Conservation (phyloP, 345 rosid genomes). For the Hevea brasiliensis region DNA sequence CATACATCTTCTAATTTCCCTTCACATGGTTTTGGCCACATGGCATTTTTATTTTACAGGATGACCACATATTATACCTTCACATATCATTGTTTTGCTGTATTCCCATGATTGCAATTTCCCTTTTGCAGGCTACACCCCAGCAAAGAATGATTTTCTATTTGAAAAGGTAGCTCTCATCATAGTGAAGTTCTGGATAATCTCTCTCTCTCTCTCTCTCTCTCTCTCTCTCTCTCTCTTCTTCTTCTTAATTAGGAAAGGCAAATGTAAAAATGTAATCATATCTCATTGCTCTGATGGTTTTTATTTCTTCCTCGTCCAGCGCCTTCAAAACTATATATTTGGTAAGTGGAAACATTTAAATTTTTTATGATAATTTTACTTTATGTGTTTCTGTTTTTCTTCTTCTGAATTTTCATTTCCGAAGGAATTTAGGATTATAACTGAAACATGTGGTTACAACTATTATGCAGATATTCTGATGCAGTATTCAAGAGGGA, state of each 20-base stretch:
- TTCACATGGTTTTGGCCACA: background rate
- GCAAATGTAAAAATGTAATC: background rate
- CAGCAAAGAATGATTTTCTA: slow-evolving; percentile 94
- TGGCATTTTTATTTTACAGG: background rate
- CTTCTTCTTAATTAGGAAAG: background rate
- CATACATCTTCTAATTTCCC: background rate
- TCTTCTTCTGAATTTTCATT: background rate
- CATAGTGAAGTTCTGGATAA: slow-evolving; percentile 17
- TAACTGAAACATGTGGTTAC: slow-evolving; percentile 5
- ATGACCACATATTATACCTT: background rate
- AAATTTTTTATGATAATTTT: slow-evolving; percentile 5
- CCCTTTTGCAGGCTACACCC: slow-evolving; percentile 66
- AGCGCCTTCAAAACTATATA: slow-evolving; percentile 96
- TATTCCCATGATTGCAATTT: background rate
- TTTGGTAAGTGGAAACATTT: slow-evolving; percentile 61
- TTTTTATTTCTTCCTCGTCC: slow-evolving; percentile 35
- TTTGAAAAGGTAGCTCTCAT: slow-evolving; percentile 76
- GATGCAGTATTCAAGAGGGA: slow-evolving; percentile 88
- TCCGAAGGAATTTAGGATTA: slow-evolving; percentile 2
- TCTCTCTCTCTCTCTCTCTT: background rate
- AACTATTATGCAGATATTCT: slow-evolving; percentile 62
- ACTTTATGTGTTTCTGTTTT: background rate
- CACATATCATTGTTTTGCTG: background rate
- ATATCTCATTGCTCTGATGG: slow-evolving; percentile 25
- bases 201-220: background rate